Evolutionary conservation across 805 yeast species (phyloP), one percentile per base, ranked within the genome.

Genomic region (Candida boleticola): DNA sequence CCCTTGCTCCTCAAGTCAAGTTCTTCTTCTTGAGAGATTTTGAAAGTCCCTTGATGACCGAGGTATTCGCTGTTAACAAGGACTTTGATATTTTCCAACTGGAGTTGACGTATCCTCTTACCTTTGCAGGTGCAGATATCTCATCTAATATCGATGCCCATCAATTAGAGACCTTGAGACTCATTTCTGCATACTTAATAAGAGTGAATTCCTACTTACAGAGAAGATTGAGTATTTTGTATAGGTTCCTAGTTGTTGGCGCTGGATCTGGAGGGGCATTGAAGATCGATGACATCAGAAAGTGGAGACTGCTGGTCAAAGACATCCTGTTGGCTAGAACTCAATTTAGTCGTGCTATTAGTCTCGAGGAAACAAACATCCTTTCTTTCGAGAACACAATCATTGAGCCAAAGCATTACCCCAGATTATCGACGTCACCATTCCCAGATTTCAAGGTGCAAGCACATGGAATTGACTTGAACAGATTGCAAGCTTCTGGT

Each of bases 11-110:
- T 2, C 74, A 68, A 37, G 58, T 67, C n/a, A 66, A 62, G 43
- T 68, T 60, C 44, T 65, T 63, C 50, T 66, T 63, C 41, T 44
- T 68, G 9, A 45, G 72, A 21, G 74, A 68, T 50, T 68, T 68
- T 45, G 73, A 66, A 45, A 53, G 61, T 39, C 73, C 74, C 2
- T 54, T 68, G 40, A 66, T 66, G 66, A 45, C 62, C 33, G 73
- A 68, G 38, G 64, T 67, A 3, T 63, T 58, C 39, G 51, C 47
- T 9, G 42, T 42, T 29, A 46, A 50, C 17, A 45, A 54, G 18
- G 69, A 60, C 38, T 42, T 42, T 6, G 59, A 57, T 17, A 54
- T 65, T 4, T 57, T 48, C 39, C 37, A 32, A 29, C 41, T 40
- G 3, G 55, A 53, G 30, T 47, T 65, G 25, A 59, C 53, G 20